Base-by-base conservation (phyloP, 352 stramenopile genomes). In the Globisporangium spiculum region DNA sequence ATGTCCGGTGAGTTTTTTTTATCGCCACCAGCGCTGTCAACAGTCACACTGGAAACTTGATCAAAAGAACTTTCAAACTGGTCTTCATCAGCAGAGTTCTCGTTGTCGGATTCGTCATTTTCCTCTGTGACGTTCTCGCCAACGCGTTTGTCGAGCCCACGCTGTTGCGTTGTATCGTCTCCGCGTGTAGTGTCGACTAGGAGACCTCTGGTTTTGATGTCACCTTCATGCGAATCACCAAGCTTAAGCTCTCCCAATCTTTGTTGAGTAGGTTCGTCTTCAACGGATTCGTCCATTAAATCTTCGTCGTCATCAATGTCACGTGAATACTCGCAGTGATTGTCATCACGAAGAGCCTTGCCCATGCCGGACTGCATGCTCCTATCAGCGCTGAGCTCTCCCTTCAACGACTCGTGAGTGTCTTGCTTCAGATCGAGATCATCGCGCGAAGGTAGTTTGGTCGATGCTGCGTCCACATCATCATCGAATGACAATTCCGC, bases 11-110 rank as follows among this genome's bases (percentile, higher is more conserved):
- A 1, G 41, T 10, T 58, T 14, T 34, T 48, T 2, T 41, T 16
- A 34, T n/a, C 18, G 0, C 38, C 8, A 56, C 18, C 18, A 14
- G 41, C 12, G 0, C 22, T 27, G 1, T 36, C 24, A 3, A 52
- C 0, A 4, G 10, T 55, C 4, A 5, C 18, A 18, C 1, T 4
- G 26, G 26, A 10, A 44, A 55, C 34, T 30, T 46, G 52, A n/a
- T 64, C 53, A 27, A 69, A 63, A n/a, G 53, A 62, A n/a, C 22
- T 20, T 41, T 68, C 63, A n/a, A 12, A 41, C 9, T 63, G 36
- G n/a, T 63, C 63, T n/a, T 54, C 18, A 14, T 46, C 26, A 18
- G 6, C 14, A 44, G 24, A 30, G 0, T 32, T 6, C 30, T 61
- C 10, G 7, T 32, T 22, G 20, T 10, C 41, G 3, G 8, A 30